Conservation (phyloP, 2,329 filamentous ascomycete species). For the Fusarium ambrosium region DNA sequence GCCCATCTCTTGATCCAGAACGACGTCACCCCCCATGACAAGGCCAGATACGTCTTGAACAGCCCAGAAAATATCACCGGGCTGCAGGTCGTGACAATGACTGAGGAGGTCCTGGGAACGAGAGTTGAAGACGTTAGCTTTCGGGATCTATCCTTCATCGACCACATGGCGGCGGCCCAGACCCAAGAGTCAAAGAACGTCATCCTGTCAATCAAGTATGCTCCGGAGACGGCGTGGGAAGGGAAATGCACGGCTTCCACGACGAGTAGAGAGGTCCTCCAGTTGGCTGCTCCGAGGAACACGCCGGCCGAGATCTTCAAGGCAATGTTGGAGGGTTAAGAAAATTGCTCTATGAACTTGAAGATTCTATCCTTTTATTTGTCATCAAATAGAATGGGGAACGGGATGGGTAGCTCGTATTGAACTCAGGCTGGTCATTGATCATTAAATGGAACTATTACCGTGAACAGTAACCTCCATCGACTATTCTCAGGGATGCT, state of each 20-base stretch:
- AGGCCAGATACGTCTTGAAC: constrained; percentile 55
- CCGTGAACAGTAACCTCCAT: not conserved
- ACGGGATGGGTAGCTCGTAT: not conserved
- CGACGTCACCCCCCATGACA: constrained; percentile 48
- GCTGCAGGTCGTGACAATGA: constrained; percentile 49
- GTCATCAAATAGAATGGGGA: not conserved
- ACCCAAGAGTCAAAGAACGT: constrained; percentile 45
- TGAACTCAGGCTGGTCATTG: not conserved
- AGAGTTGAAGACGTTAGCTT: constrained; percentile 47
- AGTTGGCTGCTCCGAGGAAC: constrained; percentile 48
- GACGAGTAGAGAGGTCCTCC: constrained; percentile 47
- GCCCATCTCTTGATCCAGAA: constrained; percentile 51
- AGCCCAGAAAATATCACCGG: constrained; percentile 57
- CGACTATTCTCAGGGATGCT: too few relatives aligned
- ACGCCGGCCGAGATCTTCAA: constrained; percentile 45
- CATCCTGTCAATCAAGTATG: constrained; percentile 46
- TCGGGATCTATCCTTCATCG: constrained; percentile 49
- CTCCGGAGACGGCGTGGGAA: constrained; percentile 47
- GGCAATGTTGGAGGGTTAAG: constrained; percentile 6
- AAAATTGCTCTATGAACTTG: not conserved
- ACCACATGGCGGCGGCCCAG: constrained; percentile 32
- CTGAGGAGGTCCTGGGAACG: constrained; percentile 50
- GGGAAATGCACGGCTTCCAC: constrained; percentile 48
- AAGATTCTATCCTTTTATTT: not conserved
- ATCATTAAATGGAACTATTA: not conserved